These are phyloP conservation scores for Arctium minus DNA, from an alignment of 129 eudicot species.

Conservation along the genomic window DNA sequence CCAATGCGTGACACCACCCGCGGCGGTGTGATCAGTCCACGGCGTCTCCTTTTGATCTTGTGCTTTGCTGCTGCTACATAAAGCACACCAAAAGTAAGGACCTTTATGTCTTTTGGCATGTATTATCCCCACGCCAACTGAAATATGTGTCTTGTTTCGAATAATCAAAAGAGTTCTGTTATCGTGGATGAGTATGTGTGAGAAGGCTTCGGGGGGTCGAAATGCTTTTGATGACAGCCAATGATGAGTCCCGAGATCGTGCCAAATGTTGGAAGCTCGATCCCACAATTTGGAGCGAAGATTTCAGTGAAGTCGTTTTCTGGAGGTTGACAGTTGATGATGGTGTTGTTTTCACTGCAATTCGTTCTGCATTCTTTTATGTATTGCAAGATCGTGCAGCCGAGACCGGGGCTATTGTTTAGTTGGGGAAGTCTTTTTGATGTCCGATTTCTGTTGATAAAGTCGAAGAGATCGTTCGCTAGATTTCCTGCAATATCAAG, in stretches of 20 bases:
- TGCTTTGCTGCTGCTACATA: conserved; percentile 41
- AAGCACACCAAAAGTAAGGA: conserved; percentile 77
- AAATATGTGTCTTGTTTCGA: conserved; percentile 51
- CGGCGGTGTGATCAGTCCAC: no score
- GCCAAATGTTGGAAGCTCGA: conserved; percentile 84
- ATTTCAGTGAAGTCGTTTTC: conserved; percentile 82
- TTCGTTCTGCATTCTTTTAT: conserved; percentile 63
- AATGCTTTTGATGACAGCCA: conserved; percentile 67
- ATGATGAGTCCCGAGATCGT: conserved; percentile 56
- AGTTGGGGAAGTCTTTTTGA: conserved; percentile 49
- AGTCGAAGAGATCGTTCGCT: conserved; percentile 66
- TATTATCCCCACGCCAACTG: conserved; percentile 74
- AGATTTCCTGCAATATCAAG: conserved; percentile 48
- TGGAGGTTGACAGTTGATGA: conserved; percentile 50
- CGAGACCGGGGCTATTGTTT: conserved; percentile 64
- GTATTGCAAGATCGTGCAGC: conserved; percentile 78
- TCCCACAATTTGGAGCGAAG: conserved; percentile 83
- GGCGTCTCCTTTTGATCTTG: no score
- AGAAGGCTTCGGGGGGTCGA: conserved; percentile 70
- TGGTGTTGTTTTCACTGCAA: conserved; percentile 64
- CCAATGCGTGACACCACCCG: no score
- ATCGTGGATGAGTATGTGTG: conserved; percentile 41
- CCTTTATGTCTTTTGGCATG: conserved; percentile 60
- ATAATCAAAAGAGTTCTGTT: conserved; percentile 42
- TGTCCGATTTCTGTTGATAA: conserved; percentile 77